Percentiles rank a stretch among this genome's conserved stretches.
phyloP scores from a whole-genome alignment of 2,329 filamentous ascomycete species.

The Phaeophleospora eucalypticola region DNA sequence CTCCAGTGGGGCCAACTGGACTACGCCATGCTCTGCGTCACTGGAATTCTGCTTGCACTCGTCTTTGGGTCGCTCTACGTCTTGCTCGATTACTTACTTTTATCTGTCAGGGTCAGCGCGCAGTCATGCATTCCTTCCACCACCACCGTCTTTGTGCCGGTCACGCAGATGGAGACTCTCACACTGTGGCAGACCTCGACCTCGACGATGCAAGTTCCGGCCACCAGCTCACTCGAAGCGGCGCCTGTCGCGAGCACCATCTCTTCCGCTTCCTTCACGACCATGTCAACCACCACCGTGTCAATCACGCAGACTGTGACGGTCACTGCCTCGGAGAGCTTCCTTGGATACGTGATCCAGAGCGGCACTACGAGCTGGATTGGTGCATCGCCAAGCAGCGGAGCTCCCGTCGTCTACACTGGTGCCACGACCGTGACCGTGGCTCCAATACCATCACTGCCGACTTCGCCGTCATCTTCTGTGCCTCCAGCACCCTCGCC shows the following conservation, averaged over 20 bases:
- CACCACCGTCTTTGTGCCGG: conserved; percentile 22
- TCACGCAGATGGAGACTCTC: conserved; percentile 23
- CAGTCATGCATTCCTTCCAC: conserved; percentile 18
- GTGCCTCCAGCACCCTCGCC: conserved; percentile 3
- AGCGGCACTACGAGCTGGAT: conserved; percentile 6
- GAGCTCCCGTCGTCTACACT: conserved; percentile 19
- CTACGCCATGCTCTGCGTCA: too few species aligned
- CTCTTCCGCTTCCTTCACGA: conserved; percentile 7
- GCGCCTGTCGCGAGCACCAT: conserved; percentile 1
- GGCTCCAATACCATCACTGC: conserved; percentile 12
- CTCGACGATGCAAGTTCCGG: too few species aligned
- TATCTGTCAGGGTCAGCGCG: conserved; percentile 25
- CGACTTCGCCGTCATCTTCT: too few species aligned
- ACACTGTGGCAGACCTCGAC: conserved; percentile 6
- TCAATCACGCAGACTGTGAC: conserved; percentile 12
- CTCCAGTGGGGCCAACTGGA: too few species aligned
- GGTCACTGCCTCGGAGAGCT: conserved; percentile 16
- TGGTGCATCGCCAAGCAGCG: conserved; percentile 14
- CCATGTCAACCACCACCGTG: conserved; percentile 13
- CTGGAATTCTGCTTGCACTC: conserved; percentile 21
- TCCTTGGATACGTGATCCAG: conserved; percentile 3
- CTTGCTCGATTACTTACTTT: conserved; percentile 29
- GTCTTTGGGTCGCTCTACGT: conserved; percentile 22
- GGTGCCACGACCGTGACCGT: conserved; percentile 21
- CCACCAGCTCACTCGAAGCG: conserved; percentile 4